A percentile compares a stretch with the other conserved stretches of the same genome.
Conservation (phyloP, 352 stramenopile genomes). For the Pythium apleroticum region DNA sequence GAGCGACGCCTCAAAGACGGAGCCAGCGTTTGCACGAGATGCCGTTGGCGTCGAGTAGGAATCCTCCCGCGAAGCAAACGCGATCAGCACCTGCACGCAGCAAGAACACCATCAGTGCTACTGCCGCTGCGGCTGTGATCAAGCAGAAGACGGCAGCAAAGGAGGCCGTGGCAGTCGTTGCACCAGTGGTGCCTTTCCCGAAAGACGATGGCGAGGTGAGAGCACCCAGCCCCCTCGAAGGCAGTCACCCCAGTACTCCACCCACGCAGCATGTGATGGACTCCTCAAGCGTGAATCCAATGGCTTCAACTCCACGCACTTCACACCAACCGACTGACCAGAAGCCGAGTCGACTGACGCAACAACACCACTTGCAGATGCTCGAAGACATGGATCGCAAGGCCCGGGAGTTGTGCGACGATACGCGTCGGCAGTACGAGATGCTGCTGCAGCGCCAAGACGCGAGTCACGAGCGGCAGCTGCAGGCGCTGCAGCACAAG, state of each 20-base stretch:
- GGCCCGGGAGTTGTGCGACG: slow-evolving; percentile 48
- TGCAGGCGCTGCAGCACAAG: slow-evolving; percentile 37
- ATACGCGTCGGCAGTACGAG: slow-evolving; percentile 57
- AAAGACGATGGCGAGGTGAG: neutral
- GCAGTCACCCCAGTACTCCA: neutral
- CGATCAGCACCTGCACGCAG: neutral
- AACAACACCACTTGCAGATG: slow-evolving; percentile 10
- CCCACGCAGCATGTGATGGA: neutral
- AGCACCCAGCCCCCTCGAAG: neutral
- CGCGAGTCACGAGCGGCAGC: slow-evolving; percentile 41
- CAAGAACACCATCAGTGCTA: neutral
- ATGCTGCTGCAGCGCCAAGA: slow-evolving; percentile 45
- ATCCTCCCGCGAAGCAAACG: neutral
- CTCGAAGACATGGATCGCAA: slow-evolving; percentile 41
- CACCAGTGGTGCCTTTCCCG: neutral
- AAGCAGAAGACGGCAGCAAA: neutral
- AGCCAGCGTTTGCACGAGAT: neutral
- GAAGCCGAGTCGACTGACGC: neutral
- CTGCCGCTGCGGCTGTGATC: neutral
- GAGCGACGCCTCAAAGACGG: neutral
- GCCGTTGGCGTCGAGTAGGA: neutral
- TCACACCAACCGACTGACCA: neutral
- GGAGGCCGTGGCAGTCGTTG: neutral
- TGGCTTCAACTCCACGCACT: neutral
- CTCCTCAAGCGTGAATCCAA: neutral